Percentiles rank a stretch among this genome's conserved stretches.
These are phyloP conservation scores for Chiua virens DNA, from an alignment of 768 basidiomycete species.

Conservation along the genomic window DNA sequence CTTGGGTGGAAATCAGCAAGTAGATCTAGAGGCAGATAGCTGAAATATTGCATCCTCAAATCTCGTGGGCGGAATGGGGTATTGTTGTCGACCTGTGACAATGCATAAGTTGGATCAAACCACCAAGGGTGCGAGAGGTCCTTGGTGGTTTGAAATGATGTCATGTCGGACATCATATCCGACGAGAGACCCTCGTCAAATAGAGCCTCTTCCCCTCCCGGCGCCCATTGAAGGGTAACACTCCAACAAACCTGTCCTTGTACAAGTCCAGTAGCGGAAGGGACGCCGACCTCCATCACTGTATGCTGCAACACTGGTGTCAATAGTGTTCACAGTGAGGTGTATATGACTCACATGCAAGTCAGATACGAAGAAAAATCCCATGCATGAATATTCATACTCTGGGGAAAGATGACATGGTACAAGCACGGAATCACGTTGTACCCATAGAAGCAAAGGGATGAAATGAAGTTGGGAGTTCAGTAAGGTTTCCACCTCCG, in stretches of 20 bases:
- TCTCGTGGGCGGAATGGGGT: slow-evolving; percentile 24
- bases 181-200: slow-evolving; percentile 4
- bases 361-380: slow-evolving; percentile 44
- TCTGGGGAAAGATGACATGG: slow-evolving; percentile 32
- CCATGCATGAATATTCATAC: slow-evolving; percentile 44
- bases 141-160: background rate
- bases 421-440: slow-evolving; percentile 32
- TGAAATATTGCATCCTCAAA: slow-evolving; percentile 25
- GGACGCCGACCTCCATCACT: background rate
- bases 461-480: slow-evolving; percentile 37
- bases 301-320: slow-evolving; percentile 16
- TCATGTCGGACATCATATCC: background rate
- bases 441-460: slow-evolving; percentile 44
- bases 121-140: slow-evolving; percentile 21
- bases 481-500: slow-evolving; percentile 43
- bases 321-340: background rate
- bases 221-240: slow-evolving; percentile 47
- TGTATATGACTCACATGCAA: slow-evolving; percentile 34
- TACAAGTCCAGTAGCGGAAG: slow-evolving; percentile 1
- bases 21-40: slow-evolving; percentile 31
- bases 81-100: background rate
- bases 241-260: slow-evolving; percentile 44
- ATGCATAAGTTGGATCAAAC: slow-evolving; percentile 14
- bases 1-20: slow-evolving; percentile 30
- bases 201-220: slow-evolving; percentile 47